Conservation (phyloP, 257 asterid species). For the Solanum peruvianum region DNA sequence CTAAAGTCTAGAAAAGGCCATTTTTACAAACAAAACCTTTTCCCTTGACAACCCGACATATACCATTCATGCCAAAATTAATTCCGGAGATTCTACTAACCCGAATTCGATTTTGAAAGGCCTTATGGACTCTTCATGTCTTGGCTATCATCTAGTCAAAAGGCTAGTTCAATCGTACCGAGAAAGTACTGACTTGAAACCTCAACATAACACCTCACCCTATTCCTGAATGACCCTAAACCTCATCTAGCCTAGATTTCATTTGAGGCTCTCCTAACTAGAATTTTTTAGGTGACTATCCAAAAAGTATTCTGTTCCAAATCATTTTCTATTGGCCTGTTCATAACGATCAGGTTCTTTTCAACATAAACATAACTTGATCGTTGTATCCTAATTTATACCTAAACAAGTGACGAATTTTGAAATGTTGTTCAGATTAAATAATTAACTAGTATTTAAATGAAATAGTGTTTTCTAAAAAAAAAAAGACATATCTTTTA, state of each 20-base stretch:
- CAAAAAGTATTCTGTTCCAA: neutral
- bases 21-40: neutral
- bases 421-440: neutral
- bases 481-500: neutral
- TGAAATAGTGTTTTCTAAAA: neutral
- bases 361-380: neutral
- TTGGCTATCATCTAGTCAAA: neutral
- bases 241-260: neutral
- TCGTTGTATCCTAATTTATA: neutral
- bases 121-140: neutral
- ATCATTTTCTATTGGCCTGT: neutral
- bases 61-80: neutral
- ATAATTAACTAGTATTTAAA: no score
- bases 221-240: neutral
- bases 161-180: no score
- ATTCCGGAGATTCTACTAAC: neutral
- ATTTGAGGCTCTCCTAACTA: neutral
- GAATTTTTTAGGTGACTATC: neutral
- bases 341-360: neutral
- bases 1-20: neutral
- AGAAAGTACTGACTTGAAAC: neutral
- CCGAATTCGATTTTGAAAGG: neutral
- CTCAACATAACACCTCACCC: neutral
- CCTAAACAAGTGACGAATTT: neutral
- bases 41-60: neutral